Percentiles rank a stretch among this genome's conserved stretches.
Evolutionary conservation across 2,329 filamentous ascomycete genomes (phyloP).

Genomic region (Graphilbum ipis-grandicollis): DNA sequence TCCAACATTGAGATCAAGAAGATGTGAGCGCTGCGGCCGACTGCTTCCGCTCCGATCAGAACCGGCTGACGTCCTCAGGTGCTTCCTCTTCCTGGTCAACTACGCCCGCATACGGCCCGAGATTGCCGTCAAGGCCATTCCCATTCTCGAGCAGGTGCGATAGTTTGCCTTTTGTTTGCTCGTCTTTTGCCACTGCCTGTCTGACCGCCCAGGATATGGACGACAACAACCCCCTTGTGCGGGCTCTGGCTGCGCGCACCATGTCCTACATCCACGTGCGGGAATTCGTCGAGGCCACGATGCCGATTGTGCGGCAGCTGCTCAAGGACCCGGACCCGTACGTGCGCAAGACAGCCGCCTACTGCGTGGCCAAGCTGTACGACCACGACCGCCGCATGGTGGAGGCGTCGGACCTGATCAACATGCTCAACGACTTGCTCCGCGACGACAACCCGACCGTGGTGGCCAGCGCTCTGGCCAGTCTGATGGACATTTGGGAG

Average conservation of each 20-base stretch:
- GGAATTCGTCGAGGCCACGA: conserved; percentile 84
- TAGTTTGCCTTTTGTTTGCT: neutral
- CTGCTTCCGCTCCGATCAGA: too few species aligned
- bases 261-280: conserved; percentile 96
- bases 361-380: conserved; percentile 93
- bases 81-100: conserved; percentile 93
- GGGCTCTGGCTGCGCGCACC: conserved; percentile 79
- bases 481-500: conserved; percentile 96
- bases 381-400: conserved; percentile 87
- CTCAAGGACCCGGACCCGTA: conserved; percentile 83
- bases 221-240: conserved; percentile 78
- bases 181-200: neutral
- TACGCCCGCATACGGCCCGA: conserved; percentile 91
- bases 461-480: conserved; percentile 80
- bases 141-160: conserved; percentile 65
- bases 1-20: conserved; percentile 97
- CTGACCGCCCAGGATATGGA: conserved; percentile 57
- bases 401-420: conserved; percentile 80
- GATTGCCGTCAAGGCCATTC: conserved; percentile 80
- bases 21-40: too few species aligned
- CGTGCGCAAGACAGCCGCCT: conserved; percentile 91
- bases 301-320: conserved; percentile 66
- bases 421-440: conserved; percentile 73
- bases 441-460: conserved; percentile 96
- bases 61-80: conserved; percentile 43